Base-by-base conservation (phyloP, 2,329 filamentous ascomycete species). In the Fusarium aywerte region DNA sequence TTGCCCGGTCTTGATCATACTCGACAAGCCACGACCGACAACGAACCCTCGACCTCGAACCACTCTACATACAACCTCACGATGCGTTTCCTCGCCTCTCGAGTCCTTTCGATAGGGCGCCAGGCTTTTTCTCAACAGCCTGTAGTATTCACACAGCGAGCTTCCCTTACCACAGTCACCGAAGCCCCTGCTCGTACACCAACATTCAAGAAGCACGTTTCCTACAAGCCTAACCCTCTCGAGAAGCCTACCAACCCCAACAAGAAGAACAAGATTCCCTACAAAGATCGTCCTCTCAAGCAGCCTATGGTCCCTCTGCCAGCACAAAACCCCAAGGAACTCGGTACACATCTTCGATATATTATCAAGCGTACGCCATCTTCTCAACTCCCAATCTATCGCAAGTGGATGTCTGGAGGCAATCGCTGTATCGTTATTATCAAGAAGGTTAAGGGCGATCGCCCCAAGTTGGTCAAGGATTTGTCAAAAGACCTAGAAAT, bases 401-500 rank as follows among this genome's bases (percentile, higher is more conserved):
- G 89, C 16, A 83, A 88, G 68, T 82, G 80, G 67, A 94, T 92
- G 81, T 84, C 88, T 13, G 93, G 93, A 51, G 92, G 92, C 15
- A 96, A 92, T 68, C 84, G 89, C 75, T 87, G 89, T 72, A 80
- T 91, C 73, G 96, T 95, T 7, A 79, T 87, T 57, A 80, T 99
- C 56, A 91, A 93, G 77, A 93, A 92, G 79, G 85, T 95, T 48
- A 88, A 92, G 58, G 96, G 96, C 16, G 86, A 97, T 76, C 74
- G 88, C 48, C 78, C 81, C 31, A 85, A 82, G 4, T 76, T 98
- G 67, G 83, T 87, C 63, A 78, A 84, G 33, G 90, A 93, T 70
- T 76, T 98, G 57, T 80, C 83, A 35, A 74, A 79, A 20, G 84
- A 83, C 12, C 77, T 97, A 62, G 79, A 82, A 2, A 74, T 95